These are phyloP conservation scores for Teunomyces pallodes DNA, from an alignment of 805 yeast species.

Conservation along the genomic window DNA sequence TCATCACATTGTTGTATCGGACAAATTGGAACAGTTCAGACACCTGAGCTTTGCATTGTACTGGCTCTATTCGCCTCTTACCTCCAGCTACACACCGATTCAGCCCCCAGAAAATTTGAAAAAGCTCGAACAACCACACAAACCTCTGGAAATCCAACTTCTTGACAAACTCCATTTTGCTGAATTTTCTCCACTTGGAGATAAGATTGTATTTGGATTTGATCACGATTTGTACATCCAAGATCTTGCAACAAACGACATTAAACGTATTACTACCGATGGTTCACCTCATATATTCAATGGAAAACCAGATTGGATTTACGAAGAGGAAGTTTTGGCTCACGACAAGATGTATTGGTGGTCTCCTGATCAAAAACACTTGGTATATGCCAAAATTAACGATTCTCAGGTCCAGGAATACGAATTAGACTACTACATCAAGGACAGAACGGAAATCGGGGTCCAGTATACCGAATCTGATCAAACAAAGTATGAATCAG, in stretches of 20 bases:
- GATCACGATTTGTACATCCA: constrained; percentile 69
- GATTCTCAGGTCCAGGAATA: constrained; percentile 73
- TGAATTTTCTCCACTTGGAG: constrained; percentile 73
- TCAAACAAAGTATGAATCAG: constrained; percentile 13
- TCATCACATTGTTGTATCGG: constrained; percentile 54
- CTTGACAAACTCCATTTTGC: constrained; percentile 41
- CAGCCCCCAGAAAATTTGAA: constrained; percentile 22
- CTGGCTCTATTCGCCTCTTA: constrained; percentile 33
- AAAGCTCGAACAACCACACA: constrained; percentile 7
- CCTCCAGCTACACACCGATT: constrained; percentile 29
- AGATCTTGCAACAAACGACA: constrained; percentile 25
- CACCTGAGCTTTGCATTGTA: constrained; percentile 35
- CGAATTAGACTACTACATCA: constrained; percentile 73
- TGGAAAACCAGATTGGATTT: constrained; percentile 94
- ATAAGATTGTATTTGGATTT: constrained; percentile 60
- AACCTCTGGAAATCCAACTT: constrained; percentile 7
- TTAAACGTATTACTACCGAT: constrained; percentile 58
- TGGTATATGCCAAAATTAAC: constrained; percentile 65
- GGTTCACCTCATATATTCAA: constrained; percentile 73
- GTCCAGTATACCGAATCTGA: constrained; percentile 5
- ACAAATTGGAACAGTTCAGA: constrained; percentile 44
- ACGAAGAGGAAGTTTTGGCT: constrained; percentile 83
- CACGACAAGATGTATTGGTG: constrained; percentile 79
- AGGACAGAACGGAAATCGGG: constrained; percentile 25
- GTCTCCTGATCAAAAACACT: constrained; percentile 69